Percentiles rank a stretch among this genome's conserved stretches.
Evolutionary conservation across 352 stramenopile species (phyloP).

Genomic region (Pythium dissimile): DNA sequence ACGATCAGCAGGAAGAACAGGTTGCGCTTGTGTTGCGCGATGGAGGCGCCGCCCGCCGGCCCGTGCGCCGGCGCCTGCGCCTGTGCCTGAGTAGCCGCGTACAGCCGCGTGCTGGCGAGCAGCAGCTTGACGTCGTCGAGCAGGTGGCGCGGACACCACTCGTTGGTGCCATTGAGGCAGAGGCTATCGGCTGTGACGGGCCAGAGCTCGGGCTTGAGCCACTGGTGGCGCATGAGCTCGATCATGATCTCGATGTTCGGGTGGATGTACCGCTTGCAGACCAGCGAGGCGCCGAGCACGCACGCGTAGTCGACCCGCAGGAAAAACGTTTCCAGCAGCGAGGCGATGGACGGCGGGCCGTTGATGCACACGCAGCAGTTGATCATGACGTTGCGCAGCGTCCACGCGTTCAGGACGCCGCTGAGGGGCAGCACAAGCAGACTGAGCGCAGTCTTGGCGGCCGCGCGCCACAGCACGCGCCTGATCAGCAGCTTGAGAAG

Average conservation of each 20-base stretch:
- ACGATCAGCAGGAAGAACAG: slow-evolving; percentile 46
- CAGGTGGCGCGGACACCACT: slow-evolving; percentile 25
- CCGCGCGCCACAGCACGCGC: slow-evolving; percentile 43
- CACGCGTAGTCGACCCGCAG: slow-evolving; percentile 49
- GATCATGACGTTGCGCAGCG: slow-evolving; percentile 34
- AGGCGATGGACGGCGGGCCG: slow-evolving; percentile 32
- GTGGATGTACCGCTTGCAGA: slow-evolving; percentile 48
- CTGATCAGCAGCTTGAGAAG: slow-evolving; percentile 57
- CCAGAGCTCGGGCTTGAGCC: slow-evolving; percentile 35
- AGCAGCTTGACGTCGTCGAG: slow-evolving; percentile 37
- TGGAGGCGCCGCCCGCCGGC: too few species aligned
- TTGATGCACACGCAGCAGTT: slow-evolving; percentile 53
- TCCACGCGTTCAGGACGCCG: slow-evolving; percentile 45
- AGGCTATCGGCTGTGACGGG: slow-evolving; percentile 27
- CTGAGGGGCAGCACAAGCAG: slow-evolving; percentile 48
- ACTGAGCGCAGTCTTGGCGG: slow-evolving; percentile 34
- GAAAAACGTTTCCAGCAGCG: slow-evolving; percentile 35
- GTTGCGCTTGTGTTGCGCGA: slow-evolving; percentile 33
- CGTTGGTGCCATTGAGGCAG: slow-evolving; percentile 18
- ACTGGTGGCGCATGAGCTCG: slow-evolving; percentile 36
- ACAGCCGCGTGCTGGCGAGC: slow-evolving; percentile 19
- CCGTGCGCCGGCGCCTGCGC: not conserved
- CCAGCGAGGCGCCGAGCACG: slow-evolving; percentile 34
- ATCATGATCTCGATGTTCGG: slow-evolving; percentile 62
- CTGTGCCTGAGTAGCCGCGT: not conserved